Base-by-base conservation (phyloP, 768 basidiomycete species). In the Symmetrospora coprosmae region DNA sequence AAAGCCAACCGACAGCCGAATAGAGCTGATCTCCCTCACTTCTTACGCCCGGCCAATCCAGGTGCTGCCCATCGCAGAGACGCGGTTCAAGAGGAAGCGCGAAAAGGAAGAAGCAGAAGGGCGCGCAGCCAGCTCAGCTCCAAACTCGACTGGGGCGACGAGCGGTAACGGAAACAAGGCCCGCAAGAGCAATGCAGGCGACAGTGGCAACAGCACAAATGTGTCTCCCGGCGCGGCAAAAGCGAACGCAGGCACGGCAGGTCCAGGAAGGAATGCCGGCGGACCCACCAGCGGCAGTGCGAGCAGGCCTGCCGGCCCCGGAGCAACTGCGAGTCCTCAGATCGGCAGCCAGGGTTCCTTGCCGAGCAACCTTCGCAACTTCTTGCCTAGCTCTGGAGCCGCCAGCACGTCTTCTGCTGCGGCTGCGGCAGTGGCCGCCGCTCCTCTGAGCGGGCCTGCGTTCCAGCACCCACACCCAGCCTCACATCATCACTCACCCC, bases 41-140 rank as follows among this genome's bases (percentile, higher is more conserved):
- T 1, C 7, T 28, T 60, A 17, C 9, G 23, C 46, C 3, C 48
- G 35, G 31, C 38, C 30, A 1, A 47, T 38, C 14, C 58, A 66
- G 75, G 92, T 94, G 77, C 81, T 97, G 13, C 94, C 94, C 38
- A 99, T 99, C 67, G 88, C 92, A 9, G 94, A 97, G 73, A 99
- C 94, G 0, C 83, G 94, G 19, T 99, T 96, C 79, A 96, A 96
- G 76, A 94, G 94, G 77, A 89, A 89, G 75, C 84, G 85, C 66
- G 60, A 82, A 41, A 85, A 89, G 68, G 83, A 86, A 67, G 85
- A 85, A 50, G 73, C 75, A 1, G 73, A 74, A 0, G 28, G 46
- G 35, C 60, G 50, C 14, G 53, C 45, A 33, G 38, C 63, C 21
- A 28, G 27, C 9, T 21, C 14, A 16, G 23, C 46, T 21, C 48